A percentile compares a stretch with the other conserved stretches of the same genome.
These are phyloP conservation scores for Penicillium janthinellum DNA, from an alignment of 2,329 filamentous ascomycete genomes.

Conservation along the genomic window DNA sequence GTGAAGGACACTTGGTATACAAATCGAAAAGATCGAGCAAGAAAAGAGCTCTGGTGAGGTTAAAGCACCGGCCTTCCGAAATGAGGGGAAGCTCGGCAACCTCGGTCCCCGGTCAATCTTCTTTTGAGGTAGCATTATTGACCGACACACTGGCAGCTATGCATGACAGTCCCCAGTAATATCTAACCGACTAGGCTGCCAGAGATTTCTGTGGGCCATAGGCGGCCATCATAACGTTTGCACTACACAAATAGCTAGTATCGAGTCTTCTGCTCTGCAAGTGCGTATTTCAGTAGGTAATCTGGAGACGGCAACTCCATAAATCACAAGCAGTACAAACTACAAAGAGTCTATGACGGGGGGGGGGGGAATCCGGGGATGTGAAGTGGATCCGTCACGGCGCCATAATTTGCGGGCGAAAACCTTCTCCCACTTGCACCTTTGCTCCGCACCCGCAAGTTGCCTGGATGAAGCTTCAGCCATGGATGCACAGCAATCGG, in stretches of 20 bases:
- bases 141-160: not conserved
- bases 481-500: constrained; percentile 26
- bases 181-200: not conserved
- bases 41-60: not conserved
- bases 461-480: constrained; percentile 32
- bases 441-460: not conserved
- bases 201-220: not conserved
- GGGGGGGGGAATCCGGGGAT: not conserved
- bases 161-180: not conserved
- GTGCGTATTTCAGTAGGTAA: no score
- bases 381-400: not conserved
- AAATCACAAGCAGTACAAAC: no score
- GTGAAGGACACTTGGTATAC: not conserved
- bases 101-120: constrained; percentile 8
- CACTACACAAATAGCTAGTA: not conserved
- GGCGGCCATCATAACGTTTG: not conserved
- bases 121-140: not conserved
- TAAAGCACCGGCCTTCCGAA: not conserved
- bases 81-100: constrained; percentile 13
- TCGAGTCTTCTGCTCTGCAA: no score
- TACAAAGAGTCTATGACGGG: not conserved
- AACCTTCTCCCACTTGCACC: not conserved
- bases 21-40: not conserved
- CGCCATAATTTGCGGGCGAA: not conserved
- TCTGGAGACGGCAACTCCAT: no score